phyloP scores from a whole-genome alignment of 164 flowering plant genomes.

The Vitis rupestris region DNA sequence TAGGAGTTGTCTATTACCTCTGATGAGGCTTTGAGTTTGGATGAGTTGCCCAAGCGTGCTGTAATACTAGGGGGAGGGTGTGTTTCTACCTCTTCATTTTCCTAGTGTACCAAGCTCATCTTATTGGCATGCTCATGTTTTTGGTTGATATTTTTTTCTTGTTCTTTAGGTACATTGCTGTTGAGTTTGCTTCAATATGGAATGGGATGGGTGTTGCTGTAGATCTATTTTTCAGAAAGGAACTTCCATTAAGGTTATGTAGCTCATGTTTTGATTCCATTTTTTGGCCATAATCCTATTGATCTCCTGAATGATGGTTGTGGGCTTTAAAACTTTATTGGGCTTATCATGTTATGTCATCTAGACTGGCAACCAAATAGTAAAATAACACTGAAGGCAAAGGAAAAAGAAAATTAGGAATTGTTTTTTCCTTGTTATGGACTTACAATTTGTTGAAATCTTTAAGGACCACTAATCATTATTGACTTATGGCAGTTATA shows the following conservation, averaged over 20 bases:
- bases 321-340: too few species aligned
- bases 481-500: not conserved
- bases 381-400: too few species aligned
- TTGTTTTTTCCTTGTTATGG: too few species aligned
- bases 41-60: conserved; percentile 84
- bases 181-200: conserved; percentile 99
- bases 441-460: too few species aligned
- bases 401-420: too few species aligned
- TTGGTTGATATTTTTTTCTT: conserved; percentile 1
- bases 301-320: too few species aligned
- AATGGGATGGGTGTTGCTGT: conserved; percentile 89
- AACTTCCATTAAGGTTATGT: conserved; percentile 85
- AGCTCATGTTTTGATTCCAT: conserved; percentile 1
- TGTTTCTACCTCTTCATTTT: conserved; percentile 6
- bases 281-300: too few species aligned
- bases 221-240: conserved; percentile 78
- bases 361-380: too few species aligned
- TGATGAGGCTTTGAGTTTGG: conserved; percentile 98
- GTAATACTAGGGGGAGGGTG: conserved; percentile 96
- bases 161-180: conserved; percentile 80
- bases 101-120: not conserved
- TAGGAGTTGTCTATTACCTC: conserved; percentile 94
- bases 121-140: conserved; percentile 5
- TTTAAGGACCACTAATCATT: not conserved
- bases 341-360: too few species aligned